Base-by-base conservation (phyloP, 805 yeast genomes). In the Hermanozyma aechmeae region DNA sequence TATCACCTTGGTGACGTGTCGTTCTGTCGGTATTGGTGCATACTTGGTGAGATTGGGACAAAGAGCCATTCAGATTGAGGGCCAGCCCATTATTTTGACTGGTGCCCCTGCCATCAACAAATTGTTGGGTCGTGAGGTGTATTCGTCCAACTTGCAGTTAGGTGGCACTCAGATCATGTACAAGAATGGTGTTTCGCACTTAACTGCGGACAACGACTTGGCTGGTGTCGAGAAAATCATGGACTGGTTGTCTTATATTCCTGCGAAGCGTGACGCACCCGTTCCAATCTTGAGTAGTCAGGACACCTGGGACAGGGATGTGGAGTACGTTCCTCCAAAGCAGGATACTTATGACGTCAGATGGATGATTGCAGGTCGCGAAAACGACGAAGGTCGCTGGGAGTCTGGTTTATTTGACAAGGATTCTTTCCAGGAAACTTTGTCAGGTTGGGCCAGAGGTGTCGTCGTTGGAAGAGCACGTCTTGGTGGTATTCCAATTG, bases 1-100 rank as follows among this genome's bases (percentile, higher is more conserved):
- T 13, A 76, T 87, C 35, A 89, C 98, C n/a, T 70, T 92, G 56
- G 98, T 92, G 32, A 92, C 98, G n/a, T 87, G 97, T 67, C 79
- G 99, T 71, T 87, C 97, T 29, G 99, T 92, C 49, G 99, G 99
- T 79, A 92, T 92, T 57, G 99, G 99, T 68, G 99, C 99, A 26
- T 92, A 92, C 55, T 71, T 92, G 54, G 98, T 92, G 24, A 81
- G 99, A 62, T 72, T 92, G 43, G 99, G 99, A 50, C 97, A 92
- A 71, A 81, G 99, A 70, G 94, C 97, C 24, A 87, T 92, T 48
- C 99, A 92, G 66, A 82, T 92, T 47, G 96, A 92, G 58, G 98
- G 98, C 24, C 97, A 92, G 63, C 98, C 99, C 32, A 85, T 92
- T 46, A 89, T 92, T 45, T 77, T 92, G 51, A 92, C 99, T 32